These are phyloP conservation scores for Pseudozyma sp. DNA, from an alignment of 1,284 basidiomycete genomes.

Conservation along the genomic window DNA sequence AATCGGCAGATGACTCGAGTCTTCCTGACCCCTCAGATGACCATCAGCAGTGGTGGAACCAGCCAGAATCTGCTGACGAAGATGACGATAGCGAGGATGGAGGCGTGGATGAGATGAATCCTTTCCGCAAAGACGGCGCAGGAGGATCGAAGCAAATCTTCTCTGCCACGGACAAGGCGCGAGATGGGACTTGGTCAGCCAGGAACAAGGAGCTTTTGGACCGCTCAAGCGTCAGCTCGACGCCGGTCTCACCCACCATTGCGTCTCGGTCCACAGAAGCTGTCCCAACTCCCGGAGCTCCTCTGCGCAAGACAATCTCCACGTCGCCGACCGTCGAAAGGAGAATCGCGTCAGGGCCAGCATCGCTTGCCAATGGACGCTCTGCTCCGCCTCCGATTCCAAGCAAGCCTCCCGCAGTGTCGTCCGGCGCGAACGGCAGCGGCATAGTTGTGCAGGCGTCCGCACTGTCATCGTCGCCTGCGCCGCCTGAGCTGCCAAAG, in stretches of 20 bases:
- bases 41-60: conserved; percentile 47
- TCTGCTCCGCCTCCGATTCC: conserved; percentile 42
- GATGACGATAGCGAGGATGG: conserved; percentile 18
- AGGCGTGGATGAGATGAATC: conserved; percentile 3
- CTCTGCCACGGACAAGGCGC: conserved; percentile 7
- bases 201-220: neutral
- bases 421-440: neutral
- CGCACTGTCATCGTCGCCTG: conserved; percentile 5
- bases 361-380: conserved; percentile 9
- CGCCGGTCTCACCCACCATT: conserved; percentile 23
- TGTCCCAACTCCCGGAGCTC: neutral
- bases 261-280: conserved; percentile 1
- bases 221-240: conserved; percentile 6
- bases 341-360: conserved; percentile 32
- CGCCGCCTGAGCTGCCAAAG: conserved; percentile 38
- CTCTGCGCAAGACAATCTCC: conserved; percentile 28
- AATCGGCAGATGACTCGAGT: conserved; percentile 20
- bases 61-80: neutral
- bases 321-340: conserved; percentile 29
- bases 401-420: conserved; percentile 24
- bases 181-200: neutral
- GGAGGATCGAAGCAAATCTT: neutral
- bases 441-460: conserved; percentile 1
- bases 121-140: conserved; percentile 10
- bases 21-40: conserved; percentile 50